Evolutionary conservation across 1,284 basidiomycete genomes (phyloP).

Genomic region (Jaminaea rosea): DNA sequence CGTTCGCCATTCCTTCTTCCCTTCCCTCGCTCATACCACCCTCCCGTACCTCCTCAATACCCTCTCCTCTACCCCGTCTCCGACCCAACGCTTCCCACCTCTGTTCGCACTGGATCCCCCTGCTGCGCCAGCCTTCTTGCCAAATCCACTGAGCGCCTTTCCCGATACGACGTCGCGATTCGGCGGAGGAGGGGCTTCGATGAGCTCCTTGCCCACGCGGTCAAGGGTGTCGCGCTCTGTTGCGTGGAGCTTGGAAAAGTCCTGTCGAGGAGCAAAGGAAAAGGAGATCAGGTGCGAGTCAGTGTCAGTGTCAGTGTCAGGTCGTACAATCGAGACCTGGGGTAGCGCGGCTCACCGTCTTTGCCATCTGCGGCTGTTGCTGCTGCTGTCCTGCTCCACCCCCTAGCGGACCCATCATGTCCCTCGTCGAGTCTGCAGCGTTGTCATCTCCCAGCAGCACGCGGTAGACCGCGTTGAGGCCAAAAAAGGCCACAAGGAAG

Average conservation of each 20-base stretch:
- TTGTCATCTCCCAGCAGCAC: constrained; percentile 86
- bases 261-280: constrained; percentile 53
- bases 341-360: too few species aligned
- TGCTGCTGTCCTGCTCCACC: neutral
- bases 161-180: neutral
- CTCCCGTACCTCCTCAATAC: constrained; percentile 34
- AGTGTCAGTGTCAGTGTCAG: constrained; percentile 18
- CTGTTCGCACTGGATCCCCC: constrained; percentile 10
- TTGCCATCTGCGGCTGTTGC: neutral
- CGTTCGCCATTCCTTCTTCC: too few species aligned
- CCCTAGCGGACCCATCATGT: constrained; percentile 22
- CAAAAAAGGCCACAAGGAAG: constrained; percentile 89
- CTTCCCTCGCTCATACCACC: too few species aligned
- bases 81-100: constrained; percentile 32
- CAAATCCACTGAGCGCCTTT: neutral
- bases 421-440: constrained; percentile 46
- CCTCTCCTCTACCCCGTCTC: constrained; percentile 41
- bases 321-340: constrained; percentile 16
- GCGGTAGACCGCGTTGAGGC: constrained; percentile 86
- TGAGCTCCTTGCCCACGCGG: constrained; percentile 58
- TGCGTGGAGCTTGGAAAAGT: constrained; percentile 81
- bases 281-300: constrained; percentile 19
- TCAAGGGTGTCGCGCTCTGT: constrained; percentile 87
- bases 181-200: neutral
- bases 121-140: too few species aligned